A percentile compares a stretch with the other conserved stretches of the same genome.
Conservation (phyloP, 2,329 filamentous ascomycete genomes). For the Microcyclosporella mali region DNA sequence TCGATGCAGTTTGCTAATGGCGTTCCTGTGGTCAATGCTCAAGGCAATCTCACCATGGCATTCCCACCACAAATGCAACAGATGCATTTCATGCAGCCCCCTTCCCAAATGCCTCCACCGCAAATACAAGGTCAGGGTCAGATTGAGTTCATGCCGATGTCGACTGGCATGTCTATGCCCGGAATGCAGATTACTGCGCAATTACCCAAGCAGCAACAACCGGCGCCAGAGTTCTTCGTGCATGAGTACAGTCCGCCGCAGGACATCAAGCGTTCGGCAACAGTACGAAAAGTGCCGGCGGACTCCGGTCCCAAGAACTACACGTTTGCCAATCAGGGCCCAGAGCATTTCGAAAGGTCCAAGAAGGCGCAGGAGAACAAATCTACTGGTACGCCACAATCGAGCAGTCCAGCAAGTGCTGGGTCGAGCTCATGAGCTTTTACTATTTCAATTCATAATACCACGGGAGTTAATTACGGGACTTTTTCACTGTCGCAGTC, state of each 20-base stretch:
- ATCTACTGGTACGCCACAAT: constrained; percentile 8
- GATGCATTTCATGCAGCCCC: constrained; percentile 16
- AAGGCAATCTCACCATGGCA: constrained; percentile 21
- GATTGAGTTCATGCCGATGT: constrained; percentile 19
- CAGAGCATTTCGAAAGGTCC: constrained; percentile 37
- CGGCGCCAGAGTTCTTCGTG: constrained; percentile 35
- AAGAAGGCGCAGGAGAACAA: constrained; percentile 13
- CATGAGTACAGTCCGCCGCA: constrained; percentile 45
- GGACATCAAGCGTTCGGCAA: constrained; percentile 31
- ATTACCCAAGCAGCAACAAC: constrained; percentile 23
- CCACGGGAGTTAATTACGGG: too few species aligned
- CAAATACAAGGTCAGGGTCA: constrained; percentile 10
- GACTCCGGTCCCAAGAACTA: constrained; percentile 38
- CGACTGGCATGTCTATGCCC: constrained; percentile 8
- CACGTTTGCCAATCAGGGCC: constrained; percentile 44
- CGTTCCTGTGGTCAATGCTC: constrained; percentile 23
- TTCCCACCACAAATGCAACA: constrained; percentile 22
- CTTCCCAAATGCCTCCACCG: constrained; percentile 7
- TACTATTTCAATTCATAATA: too few species aligned
- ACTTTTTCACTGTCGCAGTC: too few species aligned
- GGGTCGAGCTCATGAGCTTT: constrained; percentile 10
- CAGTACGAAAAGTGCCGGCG: constrained; percentile 28
- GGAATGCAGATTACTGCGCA: constrained; percentile 25
- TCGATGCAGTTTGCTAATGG: constrained; percentile 21
- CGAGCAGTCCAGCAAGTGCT: constrained; percentile 18